phyloP scores from a whole-genome alignment of 73 alveolate genomes.

The Paramecium tetraurelia region DNA sequence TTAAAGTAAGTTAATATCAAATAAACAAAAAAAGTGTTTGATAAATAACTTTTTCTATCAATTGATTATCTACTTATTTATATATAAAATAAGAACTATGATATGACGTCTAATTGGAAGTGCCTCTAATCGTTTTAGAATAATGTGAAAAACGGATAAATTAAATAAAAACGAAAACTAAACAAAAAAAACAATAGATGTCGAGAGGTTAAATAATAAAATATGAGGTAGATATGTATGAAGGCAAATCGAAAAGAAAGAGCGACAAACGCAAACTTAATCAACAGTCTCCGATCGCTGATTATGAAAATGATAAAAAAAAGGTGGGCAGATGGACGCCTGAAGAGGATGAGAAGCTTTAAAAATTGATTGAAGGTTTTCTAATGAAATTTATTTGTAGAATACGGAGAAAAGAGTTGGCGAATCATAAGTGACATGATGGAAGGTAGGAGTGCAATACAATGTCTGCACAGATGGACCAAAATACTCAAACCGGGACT shows the following conservation, averaged over 20 bases:
- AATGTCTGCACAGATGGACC: conserved; percentile 87
- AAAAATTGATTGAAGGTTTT: conserved; percentile 28
- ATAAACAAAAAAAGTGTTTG: background rate
- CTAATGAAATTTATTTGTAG: background rate
- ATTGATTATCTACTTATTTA: background rate
- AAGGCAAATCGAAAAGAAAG: conserved; percentile 1
- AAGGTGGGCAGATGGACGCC: conserved; percentile 50
- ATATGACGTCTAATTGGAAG: background rate
- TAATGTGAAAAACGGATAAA: conserved; percentile 24
- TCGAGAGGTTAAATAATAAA: conserved; percentile 9
- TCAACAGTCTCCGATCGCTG: conserved; percentile 25
- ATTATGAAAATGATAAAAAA: conserved; percentile 34
- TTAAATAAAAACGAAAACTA: conserved; percentile 23
- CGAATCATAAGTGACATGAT: conserved; percentile 66
- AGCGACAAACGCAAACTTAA: background rate
- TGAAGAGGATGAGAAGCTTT: conserved; percentile 38
- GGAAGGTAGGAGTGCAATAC: conserved; percentile 80
- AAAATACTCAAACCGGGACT: conserved; percentile 85
- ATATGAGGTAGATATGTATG: conserved; percentile 40
- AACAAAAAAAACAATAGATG: conserved; percentile 5
- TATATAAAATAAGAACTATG: background rate
- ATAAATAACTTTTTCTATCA: background rate
- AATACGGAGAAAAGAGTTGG: conserved; percentile 77
- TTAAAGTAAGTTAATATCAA: background rate
- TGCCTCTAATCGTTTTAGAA: conserved; percentile 19